phyloP scores from a whole-genome alignment of 495 filamentous ascomycete genomes.

The Penicillium silybi region DNA sequence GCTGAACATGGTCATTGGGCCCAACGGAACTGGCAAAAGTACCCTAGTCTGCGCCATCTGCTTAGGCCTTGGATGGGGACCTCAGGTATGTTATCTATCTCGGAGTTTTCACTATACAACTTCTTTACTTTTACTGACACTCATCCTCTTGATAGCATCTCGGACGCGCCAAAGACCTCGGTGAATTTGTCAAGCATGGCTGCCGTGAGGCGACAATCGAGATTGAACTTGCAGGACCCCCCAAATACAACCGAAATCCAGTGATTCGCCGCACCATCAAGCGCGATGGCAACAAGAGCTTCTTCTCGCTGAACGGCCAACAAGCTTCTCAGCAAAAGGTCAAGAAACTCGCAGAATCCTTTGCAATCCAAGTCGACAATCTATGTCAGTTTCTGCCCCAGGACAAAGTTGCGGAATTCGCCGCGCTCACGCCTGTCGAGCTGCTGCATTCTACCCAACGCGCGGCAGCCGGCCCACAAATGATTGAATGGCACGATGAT shows the following conservation, averaged over 20 bases:
- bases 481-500: constrained; percentile 72
- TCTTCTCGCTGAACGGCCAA: constrained; percentile 67
- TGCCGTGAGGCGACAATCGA: constrained; percentile 74
- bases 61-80: constrained; percentile 80
- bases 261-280: constrained; percentile 72
- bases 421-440: constrained; percentile 78
- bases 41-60: constrained; percentile 97
- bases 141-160: constrained; percentile 50
- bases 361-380: constrained; percentile 94
- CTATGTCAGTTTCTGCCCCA: constrained; percentile 97
- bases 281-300: constrained; percentile 73
- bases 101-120: not conserved
- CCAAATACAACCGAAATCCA: constrained; percentile 53
- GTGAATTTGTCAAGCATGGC: constrained; percentile 93
- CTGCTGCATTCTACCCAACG: constrained; percentile 79
- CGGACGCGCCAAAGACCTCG: constrained; percentile 78
- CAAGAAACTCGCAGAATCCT: constrained; percentile 57
- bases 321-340: constrained; percentile 55
- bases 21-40: constrained; percentile 97
- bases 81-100: constrained; percentile 47
- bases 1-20: constrained; percentile 97
- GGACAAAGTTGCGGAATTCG: constrained; percentile 93
- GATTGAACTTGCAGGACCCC: constrained; percentile 70
- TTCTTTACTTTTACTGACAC: constrained; percentile 1
- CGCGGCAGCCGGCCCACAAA: constrained; percentile 76